These are phyloP conservation scores for Heterobasidion occidentale DNA, from an alignment of 1,284 basidiomycete genomes.

Conservation along the genomic window DNA sequence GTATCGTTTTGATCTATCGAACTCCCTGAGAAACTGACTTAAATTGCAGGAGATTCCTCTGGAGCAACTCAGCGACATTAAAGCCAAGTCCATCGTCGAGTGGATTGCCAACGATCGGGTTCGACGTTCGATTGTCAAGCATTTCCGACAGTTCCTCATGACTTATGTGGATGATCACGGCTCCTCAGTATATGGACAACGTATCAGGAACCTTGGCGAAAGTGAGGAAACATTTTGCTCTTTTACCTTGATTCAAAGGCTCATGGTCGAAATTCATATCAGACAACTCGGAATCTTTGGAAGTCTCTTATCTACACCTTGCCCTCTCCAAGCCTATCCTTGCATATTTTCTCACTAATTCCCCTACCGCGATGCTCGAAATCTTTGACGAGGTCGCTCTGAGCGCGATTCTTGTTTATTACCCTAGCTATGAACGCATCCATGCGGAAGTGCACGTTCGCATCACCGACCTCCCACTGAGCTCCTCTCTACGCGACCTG, in stretches of 20 bases:
- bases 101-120: constrained; percentile 96
- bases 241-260: neutral
- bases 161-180: constrained; percentile 92
- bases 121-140: constrained; percentile 81
- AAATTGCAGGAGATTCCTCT: constrained; percentile 80
- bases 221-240: constrained; percentile 42
- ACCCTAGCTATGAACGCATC: constrained; percentile 93
- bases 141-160: constrained; percentile 94
- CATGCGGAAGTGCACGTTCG: constrained; percentile 98
- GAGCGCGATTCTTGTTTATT: constrained; percentile 91
- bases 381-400: constrained; percentile 97
- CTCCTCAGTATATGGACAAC: constrained; percentile 89
- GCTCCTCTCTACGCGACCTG: constrained; percentile 86
- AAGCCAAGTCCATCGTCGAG: constrained; percentile 92
- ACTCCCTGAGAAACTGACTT: constrained; percentile 1
- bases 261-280: neutral
- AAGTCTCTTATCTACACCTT: constrained; percentile 93
- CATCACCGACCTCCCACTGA: constrained; percentile 88
- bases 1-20: neutral
- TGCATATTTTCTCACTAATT: constrained; percentile 96
- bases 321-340: constrained; percentile 88
- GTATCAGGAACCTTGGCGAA: constrained; percentile 93
- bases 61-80: constrained; percentile 96
- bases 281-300: constrained; percentile 97
- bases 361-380: constrained; percentile 85